Evolutionary conservation across 2,329 filamentous ascomycete genomes (phyloP), one percentile per base, ranked within the genome.

Genomic region (Dothistroma pini): DNA sequence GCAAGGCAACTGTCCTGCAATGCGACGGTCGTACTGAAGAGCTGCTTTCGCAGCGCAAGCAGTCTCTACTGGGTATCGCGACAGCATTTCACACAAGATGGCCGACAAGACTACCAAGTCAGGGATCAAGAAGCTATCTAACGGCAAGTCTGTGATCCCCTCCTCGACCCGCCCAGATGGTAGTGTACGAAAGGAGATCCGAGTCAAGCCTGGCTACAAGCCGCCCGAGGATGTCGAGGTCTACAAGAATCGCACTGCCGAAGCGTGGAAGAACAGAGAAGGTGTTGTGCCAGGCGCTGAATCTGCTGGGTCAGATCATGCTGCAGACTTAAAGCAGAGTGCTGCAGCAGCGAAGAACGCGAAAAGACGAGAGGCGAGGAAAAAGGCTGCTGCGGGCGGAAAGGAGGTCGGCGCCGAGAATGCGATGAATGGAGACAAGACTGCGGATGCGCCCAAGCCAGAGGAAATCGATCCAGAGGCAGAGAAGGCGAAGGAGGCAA

Each of bases 161-260:
- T 85, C 93, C 49, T 97, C 93, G 0, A 80, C 86, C 49, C 89
- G 96, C 58, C 79, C 95, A 25, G 95, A 99, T 74, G 95, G 95
- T 60, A 91, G 89, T 55, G 90, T 90, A n/a, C 87, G 95, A 59
- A 96, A 90, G 73, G 93, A 96, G 71, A 97, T 97, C 74, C 91
- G 91, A 72, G 91, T 99, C 63, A 87, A 91, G 32, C 93, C 95
- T 0, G 96, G 95, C 57, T 99, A 97, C 77, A 87, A 88, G 35
- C 96, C 95, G 1, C 91, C 93, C 0, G 95, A 99, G 78, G 95
- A 99, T 76, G 89, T 97, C 65, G 92, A 97, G 73, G 82, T 96
- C 51, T 99, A 99, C 84, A 96, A 92, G 80, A 97, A 96, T 76
- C 88, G 90, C 60, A 92, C 88, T 1, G 93, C 93, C 54, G 89